Evolutionary conservation across 2,329 filamentous ascomycete genomes (phyloP).

Genomic region (Sarocladiaceae sp.): DNA sequence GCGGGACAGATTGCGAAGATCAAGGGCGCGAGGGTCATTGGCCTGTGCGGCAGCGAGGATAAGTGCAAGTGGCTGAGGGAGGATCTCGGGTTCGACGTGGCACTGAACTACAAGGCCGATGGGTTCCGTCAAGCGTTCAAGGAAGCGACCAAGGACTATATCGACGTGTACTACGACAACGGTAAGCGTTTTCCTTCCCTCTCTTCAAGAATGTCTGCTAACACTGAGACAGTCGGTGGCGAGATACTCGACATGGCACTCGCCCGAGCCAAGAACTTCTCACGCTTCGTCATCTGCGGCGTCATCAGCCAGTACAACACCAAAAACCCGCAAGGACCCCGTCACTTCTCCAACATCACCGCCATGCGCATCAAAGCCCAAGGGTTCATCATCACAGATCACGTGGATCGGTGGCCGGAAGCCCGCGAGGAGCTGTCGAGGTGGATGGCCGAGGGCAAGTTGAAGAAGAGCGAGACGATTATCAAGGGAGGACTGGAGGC

Average conservation of each 20-base stretch:
- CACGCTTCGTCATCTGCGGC: conserved; percentile 67
- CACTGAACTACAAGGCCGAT: conserved; percentile 62
- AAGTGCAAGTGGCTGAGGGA: conserved; percentile 61
- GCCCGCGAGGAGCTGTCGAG: conserved; percentile 55
- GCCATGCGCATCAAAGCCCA: conserved; percentile 55
- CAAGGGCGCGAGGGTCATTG: conserved; percentile 55
- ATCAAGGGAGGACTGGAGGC: conserved; percentile 60
- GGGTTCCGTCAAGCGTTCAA: conserved; percentile 56
- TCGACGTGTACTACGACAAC: conserved; percentile 70
- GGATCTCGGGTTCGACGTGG: conserved; percentile 60
- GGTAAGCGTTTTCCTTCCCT: conserved; percentile 18
- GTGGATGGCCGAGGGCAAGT: conserved; percentile 66
- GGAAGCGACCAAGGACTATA: conserved; percentile 50
- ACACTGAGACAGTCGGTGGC: conserved; percentile 46
- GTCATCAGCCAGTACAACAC: conserved; percentile 64
- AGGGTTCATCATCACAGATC: conserved; percentile 72
- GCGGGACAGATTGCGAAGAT: conserved; percentile 74
- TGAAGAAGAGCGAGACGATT: conserved; percentile 66
- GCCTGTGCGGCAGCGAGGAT: conserved; percentile 58
- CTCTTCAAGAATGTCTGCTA: not conserved
- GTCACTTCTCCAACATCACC: conserved; percentile 46
- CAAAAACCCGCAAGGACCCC: conserved; percentile 47
- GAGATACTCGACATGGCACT: conserved; percentile 64
- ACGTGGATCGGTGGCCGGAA: conserved; percentile 45
- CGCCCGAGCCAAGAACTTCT: conserved; percentile 51